Evolutionary conservation across 371 early-diverging fungal genomes (phyloP).

Genomic region (Entomophthora muscae): DNA sequence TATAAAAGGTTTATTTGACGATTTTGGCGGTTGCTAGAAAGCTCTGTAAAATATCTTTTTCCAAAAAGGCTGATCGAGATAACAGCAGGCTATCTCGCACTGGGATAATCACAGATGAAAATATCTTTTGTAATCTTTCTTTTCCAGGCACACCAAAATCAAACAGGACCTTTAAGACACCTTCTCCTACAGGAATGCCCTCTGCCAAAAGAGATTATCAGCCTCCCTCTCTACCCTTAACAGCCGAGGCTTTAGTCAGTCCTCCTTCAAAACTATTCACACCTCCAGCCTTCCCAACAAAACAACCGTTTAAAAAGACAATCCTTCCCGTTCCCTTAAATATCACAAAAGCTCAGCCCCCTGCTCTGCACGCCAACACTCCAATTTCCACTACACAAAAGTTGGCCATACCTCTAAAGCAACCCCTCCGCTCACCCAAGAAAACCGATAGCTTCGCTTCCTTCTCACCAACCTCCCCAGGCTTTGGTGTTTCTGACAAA

Average conservation of each 20-base stretch:
- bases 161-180: not conserved
- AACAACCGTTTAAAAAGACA: not conserved
- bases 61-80: not conserved
- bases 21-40: slow-evolving; percentile 5
- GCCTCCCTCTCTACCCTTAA: not conserved
- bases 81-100: not conserved
- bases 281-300: not conserved
- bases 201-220: not conserved
- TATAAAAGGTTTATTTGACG: not conserved
- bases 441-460: too few species aligned
- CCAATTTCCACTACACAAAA: not conserved
- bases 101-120: not conserved
- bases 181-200: not conserved
- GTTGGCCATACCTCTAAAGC: too few species aligned
- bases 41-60: not conserved
- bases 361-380: not conserved
- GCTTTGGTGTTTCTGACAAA: slow-evolving; percentile 3
- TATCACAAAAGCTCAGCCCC: not conserved
- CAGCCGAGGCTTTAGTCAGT: not conserved
- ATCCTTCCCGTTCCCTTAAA: not conserved
- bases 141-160: not conserved
- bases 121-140: not conserved
- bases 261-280: not conserved
- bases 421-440: too few species aligned
- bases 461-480: too few species aligned